phyloP scores from a whole-genome alignment of 352 stramenopile genomes.

The Phytophthora fragariae region DNA sequence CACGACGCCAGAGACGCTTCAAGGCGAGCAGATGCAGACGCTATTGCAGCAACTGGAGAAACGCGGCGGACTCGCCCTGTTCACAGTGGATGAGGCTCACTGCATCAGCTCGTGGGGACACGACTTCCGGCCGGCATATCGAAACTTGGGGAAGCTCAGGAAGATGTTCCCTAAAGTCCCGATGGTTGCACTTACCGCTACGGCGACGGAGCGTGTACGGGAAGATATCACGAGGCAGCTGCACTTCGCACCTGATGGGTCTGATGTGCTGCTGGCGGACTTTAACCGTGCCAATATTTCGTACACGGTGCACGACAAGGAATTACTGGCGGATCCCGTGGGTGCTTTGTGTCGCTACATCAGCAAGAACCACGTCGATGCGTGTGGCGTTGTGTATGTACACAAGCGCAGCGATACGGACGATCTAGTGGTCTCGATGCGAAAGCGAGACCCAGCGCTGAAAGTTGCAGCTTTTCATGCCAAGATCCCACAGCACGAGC shows the following conservation, averaged over 20 bases:
- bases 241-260: constrained; percentile 36
- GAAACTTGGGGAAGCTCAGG: constrained; percentile 52
- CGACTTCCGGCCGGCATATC: constrained; percentile 89
- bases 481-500: constrained; percentile 52
- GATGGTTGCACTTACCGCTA: constrained; percentile 92
- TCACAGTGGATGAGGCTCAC: constrained; percentile 91
- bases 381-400: constrained; percentile 61
- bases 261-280: constrained; percentile 55
- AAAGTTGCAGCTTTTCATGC: constrained; percentile 59
- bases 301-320: constrained; percentile 62
- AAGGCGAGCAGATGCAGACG: constrained; percentile 56
- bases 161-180: constrained; percentile 42
- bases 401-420: constrained; percentile 68
- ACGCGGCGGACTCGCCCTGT: constrained; percentile 52
- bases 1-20: constrained; percentile 88
- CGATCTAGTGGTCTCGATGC: constrained; percentile 43
- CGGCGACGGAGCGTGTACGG: constrained; percentile 76
- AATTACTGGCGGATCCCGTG: constrained; percentile 51
- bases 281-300: constrained; percentile 73
- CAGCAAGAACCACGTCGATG: constrained; percentile 36
- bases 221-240: constrained; percentile 64
- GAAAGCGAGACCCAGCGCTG: constrained; percentile 34
- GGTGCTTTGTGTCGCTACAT: constrained; percentile 54
- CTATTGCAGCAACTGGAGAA: constrained; percentile 46
- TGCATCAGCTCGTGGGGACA: constrained; percentile 93